A percentile compares a stretch with the other conserved stretches of the same genome.
Conservation (phyloP, 1,284 basidiomycete genomes). For the Trichosporon sp. region DNA sequence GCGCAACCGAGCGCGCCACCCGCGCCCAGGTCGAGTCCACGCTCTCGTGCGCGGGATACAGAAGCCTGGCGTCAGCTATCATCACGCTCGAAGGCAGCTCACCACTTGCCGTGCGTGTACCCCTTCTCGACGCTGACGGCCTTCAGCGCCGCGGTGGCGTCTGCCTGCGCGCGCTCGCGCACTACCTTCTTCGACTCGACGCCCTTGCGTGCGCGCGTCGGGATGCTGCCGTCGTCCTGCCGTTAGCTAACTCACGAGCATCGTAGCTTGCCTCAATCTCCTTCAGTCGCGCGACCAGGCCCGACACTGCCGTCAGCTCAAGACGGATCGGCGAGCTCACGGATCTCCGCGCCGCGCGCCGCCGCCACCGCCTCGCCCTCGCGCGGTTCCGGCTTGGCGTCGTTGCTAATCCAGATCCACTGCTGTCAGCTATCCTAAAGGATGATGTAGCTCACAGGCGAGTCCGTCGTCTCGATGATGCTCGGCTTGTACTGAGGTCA, state of each 20-base stretch:
- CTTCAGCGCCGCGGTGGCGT: constrained; percentile 23
- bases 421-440: constrained; percentile 3
- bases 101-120: constrained; percentile 37
- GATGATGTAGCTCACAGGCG: constrained; percentile 16
- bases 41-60: constrained; percentile 22
- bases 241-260: background rate
- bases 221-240: constrained; percentile 26
- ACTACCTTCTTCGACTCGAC: constrained; percentile 30
- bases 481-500: constrained; percentile 24
- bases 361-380: constrained; percentile 12
- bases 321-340: constrained; percentile 12
- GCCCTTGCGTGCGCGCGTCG: constrained; percentile 33
- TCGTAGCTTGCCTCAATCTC: constrained; percentile 22
- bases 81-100: constrained; percentile 3
- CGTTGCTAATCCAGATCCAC: constrained; percentile 29
- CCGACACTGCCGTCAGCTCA: constrained; percentile 21
- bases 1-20: constrained; percentile 31
- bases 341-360: constrained; percentile 14
- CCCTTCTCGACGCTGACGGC: constrained; percentile 18
- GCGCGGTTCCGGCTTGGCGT: constrained; percentile 16
- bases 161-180: constrained; percentile 28
- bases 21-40: constrained; percentile 31
- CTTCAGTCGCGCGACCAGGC: constrained; percentile 18
- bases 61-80: constrained; percentile 17
- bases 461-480: constrained; percentile 19